These are phyloP conservation scores for Linderina pennispora DNA, from an alignment of 192 early-diverging fungal species.

Conservation along the genomic window DNA sequence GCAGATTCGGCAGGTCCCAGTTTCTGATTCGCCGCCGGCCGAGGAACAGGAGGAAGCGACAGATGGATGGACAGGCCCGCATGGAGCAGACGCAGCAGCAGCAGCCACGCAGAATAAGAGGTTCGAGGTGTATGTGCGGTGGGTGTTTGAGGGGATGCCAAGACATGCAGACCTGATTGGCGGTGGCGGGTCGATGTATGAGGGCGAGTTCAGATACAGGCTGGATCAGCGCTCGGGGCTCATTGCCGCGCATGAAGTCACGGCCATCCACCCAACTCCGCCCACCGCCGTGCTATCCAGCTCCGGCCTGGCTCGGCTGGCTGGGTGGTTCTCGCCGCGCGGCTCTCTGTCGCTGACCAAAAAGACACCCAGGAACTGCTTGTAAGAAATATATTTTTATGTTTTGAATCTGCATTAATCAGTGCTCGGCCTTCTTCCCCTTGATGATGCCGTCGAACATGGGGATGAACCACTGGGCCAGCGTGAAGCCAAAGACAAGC, in stretches of 20 bases:
- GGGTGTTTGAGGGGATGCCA: slow-evolving; percentile 43
- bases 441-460: slow-evolving; percentile 37
- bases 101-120: background rate
- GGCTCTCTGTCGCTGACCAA: slow-evolving; percentile 24
- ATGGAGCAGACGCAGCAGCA: background rate
- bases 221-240: slow-evolving; percentile 21
- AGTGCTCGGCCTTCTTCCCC: slow-evolving; percentile 5
- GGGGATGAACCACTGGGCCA: slow-evolving; percentile 94
- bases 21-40: background rate
- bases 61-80: background rate
- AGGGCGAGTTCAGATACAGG: slow-evolving; percentile 41
- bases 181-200: slow-evolving; percentile 19
- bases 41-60: background rate
- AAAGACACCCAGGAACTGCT: too few relatives aligned
- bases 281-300: slow-evolving; percentile 24
- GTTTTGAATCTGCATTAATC: too few relatives aligned
- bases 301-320: slow-evolving; percentile 32
- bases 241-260: slow-evolving; percentile 34
- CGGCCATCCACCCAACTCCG: slow-evolving; percentile 38
- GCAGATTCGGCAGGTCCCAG: slow-evolving; percentile 16
- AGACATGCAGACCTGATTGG: slow-evolving; percentile 29
- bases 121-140: slow-evolving; percentile 29
- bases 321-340: slow-evolving; percentile 32
- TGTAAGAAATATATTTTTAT: too few relatives aligned
- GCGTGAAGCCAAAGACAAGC: slow-evolving; percentile 94